Base-by-base conservation (phyloP, 495 filamentous ascomycete species). In the Bathelium albidoporum region DNA sequence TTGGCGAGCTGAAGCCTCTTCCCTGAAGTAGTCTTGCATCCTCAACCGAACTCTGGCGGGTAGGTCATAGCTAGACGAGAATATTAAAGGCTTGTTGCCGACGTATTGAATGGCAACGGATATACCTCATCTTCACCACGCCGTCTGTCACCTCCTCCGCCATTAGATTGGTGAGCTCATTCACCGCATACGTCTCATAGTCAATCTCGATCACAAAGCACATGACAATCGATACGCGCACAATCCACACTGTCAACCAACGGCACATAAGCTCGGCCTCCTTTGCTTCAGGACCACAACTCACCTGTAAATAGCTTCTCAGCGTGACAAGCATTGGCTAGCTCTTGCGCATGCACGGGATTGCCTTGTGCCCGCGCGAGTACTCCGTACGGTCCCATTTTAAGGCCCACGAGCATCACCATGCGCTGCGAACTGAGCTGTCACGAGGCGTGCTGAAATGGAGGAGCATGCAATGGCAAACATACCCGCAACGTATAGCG, bases 181-280 rank as follows among this genome's bases (percentile, higher is more conserved):
- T 66, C 44, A 60, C 59, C 9, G 34, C 39, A 32, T 66, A 66
- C 12, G 26, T 52, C 36, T 52, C 32, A 10, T 59, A 7, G 39
- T 41, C 61, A 28, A 59, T 34, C 28, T 66, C 64, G 9, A 26
- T 43, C 11, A 22, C 36, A 32, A 64, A 43, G n/a, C 64, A 43
- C 24, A 43, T 28, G 36, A 26, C 43, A 60, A 20, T 62, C 16
- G 58, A 18, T 2, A 66, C 4, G 24, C 64, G 58, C 64, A 63
- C 45, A 18, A 63, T 22, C 20, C 64, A 60, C 18, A 34, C 59
- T 61, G 34, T 9, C 4, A 55, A 24, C 43, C 43, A 49, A 49
- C n/a, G 11, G n/a, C 43, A 9, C 5, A 14, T 49, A 49, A 49
- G 43, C 43, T 49, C n/a, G 43, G 18, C 18, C 43, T 49, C 43